Evolutionary conservation across 352 stramenopile genomes (phyloP).

Genomic region (Phytophthora pisi): DNA sequence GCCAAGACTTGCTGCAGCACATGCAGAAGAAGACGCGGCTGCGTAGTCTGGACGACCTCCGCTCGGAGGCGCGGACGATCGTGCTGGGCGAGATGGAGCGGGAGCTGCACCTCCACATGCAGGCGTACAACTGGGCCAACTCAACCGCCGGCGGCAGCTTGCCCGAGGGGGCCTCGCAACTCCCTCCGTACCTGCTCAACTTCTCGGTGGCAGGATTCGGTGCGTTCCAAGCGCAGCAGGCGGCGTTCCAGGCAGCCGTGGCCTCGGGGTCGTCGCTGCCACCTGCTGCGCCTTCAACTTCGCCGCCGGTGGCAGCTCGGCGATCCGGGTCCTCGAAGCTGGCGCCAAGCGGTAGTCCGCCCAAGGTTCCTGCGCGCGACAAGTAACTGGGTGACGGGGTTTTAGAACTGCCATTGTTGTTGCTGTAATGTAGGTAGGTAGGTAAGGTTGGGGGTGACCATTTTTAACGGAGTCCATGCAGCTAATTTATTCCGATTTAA

Average conservation of each 20-base stretch:
- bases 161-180: conserved; percentile 27
- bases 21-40: conserved; percentile 88
- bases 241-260: conserved; percentile 46
- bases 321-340: conserved; percentile 16
- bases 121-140: conserved; percentile 68
- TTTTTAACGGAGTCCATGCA: neutral
- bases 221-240: conserved; percentile 64
- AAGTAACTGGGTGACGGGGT: conserved; percentile 22
- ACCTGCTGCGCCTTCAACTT: conserved; percentile 31
- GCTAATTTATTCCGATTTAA: conserved; percentile 32
- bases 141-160: conserved; percentile 30
- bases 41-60: conserved; percentile 70
- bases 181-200: conserved; percentile 66
- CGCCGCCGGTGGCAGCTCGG: conserved; percentile 20
- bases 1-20: conserved; percentile 78
- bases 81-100: conserved; percentile 77
- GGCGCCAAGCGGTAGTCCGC: conserved; percentile 21
- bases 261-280: conserved; percentile 26
- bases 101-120: conserved; percentile 76
- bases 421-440: conserved; percentile 8
- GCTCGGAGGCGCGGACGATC: conserved; percentile 62
- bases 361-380: conserved; percentile 19
- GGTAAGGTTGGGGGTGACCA: neutral
- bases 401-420: conserved; percentile 18
- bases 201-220: conserved; percentile 63